Percentiles rank a stretch among this genome's conserved stretches.
These are phyloP conservation scores for Misopates orontium DNA, from an alignment of 257 asterid species.

Conservation along the genomic window DNA sequence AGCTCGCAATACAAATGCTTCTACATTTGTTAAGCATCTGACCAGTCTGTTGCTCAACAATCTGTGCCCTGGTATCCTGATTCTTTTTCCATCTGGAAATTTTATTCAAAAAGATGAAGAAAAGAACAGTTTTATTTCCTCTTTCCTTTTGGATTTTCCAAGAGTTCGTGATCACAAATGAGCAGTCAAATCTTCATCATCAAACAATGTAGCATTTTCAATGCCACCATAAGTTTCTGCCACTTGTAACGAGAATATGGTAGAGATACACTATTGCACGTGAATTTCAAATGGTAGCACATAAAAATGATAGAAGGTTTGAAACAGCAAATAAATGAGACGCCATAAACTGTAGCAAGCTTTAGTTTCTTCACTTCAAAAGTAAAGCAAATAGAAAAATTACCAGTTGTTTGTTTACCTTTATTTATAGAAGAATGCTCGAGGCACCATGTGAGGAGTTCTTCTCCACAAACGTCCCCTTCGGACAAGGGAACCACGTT, in stretches of 20 bases:
- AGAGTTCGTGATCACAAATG: too few species aligned
- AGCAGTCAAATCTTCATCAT: too few species aligned
- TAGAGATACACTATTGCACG: too few species aligned
- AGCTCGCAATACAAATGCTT: constrained; percentile 74
- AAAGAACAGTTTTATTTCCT: neutral
- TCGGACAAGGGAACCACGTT: constrained; percentile 52
- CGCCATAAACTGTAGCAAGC: too few species aligned
- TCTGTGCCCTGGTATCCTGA: constrained; percentile 66
- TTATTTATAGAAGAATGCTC: constrained; percentile 80
- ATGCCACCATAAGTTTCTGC: too few species aligned
- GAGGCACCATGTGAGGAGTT: constrained; percentile 96
- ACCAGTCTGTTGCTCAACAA: constrained; percentile 69
- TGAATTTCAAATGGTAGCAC: too few species aligned
- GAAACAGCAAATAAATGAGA: too few species aligned
- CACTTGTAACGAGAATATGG: too few species aligned
- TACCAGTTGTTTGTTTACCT: constrained; percentile 42
- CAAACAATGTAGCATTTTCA: too few species aligned
- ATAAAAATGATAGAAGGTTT: too few species aligned
- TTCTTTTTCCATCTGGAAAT: constrained; percentile 57
- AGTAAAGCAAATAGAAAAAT: neutral
- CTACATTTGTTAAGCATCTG: constrained; percentile 71
- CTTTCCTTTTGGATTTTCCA: too few species aligned
- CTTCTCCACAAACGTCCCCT: constrained; percentile 92
- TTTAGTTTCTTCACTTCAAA: too few species aligned
- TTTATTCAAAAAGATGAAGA: neutral